Base-by-base conservation (phyloP, 2,329 filamentous ascomycete species). In the Niveomyces coronatus region DNA sequence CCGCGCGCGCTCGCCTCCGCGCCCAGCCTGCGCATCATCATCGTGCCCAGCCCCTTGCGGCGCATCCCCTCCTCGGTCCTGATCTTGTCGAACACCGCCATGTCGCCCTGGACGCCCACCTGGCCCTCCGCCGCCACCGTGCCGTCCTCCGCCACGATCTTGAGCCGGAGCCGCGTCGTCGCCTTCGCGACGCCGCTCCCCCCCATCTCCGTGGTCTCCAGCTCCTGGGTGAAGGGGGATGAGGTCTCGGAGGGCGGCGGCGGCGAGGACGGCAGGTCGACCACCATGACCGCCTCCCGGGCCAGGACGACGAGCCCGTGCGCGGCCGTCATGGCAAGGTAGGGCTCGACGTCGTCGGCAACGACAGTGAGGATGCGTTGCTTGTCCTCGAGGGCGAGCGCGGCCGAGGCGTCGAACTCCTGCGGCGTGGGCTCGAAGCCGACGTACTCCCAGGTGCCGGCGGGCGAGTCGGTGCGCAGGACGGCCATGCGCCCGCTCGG, bases 31-130 rank as follows among this genome's bases (percentile, higher is more conserved):
- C 18, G 27, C 39, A 40, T 40, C 20, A 40, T 33, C 24, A 40
- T 20, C 17, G 32, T 31, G 1, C 39, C 39, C 16, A 40, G 22
- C 1, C 39, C 39, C 13, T 16, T 33, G 4, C 39, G 28, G 7
- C 39, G 19, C 32, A 40, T 36, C 10, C 19, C 33, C 28, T 40
- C 39, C 22, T 40, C 32, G n/a, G 39, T 36, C 22, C 26, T 31
- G 27, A 40, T 40, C 22, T 17, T 18, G 20, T 40, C 39, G 32
- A 36, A 40, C 3, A 40, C 33, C 7, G 39, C 39, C 27, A 40
- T 36, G n/a, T 36, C 33, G 20, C 9, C 17, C 11, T 28, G 13
- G 3, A 40, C 13, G 17, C 39, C 32, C 4, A 40, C 15, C 14
- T 40, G 32, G 4, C 39, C 39, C 4, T 17, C 19, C 8, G 39